Conservation (phyloP, 345 rosid species). For the Linum lewisii region DNA sequence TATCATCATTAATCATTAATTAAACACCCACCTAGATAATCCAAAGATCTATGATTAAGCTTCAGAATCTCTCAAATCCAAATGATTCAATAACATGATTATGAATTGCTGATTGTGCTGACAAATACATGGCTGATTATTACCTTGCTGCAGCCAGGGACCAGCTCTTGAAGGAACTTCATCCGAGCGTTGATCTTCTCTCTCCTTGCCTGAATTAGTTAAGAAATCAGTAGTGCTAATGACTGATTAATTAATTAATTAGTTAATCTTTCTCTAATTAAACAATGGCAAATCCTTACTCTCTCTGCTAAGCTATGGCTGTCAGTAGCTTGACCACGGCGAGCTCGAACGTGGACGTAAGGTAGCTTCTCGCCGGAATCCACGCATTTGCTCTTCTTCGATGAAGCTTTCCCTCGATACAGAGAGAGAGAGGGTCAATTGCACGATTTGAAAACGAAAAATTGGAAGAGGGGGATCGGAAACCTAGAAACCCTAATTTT, state of each 20-base stretch:
- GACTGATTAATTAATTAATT: constrained; percentile 8
- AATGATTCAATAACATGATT: constrained; percentile 27
- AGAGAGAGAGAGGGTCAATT: neutral
- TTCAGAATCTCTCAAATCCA: constrained; percentile 24
- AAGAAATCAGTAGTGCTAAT: neutral
- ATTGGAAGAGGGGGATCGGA: too few species aligned
- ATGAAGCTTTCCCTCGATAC: constrained; percentile 27
- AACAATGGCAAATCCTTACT: constrained; percentile 23
- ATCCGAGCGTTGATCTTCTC: constrained; percentile 71
- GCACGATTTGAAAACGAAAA: too few species aligned
- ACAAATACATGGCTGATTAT: constrained; percentile 3
- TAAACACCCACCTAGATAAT: constrained; percentile 22
- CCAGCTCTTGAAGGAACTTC: constrained; percentile 76
- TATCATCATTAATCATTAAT: constrained; percentile 10
- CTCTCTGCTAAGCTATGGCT: constrained; percentile 79
- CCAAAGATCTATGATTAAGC: constrained; percentile 23
- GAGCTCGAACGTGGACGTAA: constrained; percentile 69
- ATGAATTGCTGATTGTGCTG: constrained; percentile 7
- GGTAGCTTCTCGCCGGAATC: constrained; percentile 50
- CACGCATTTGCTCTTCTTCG: constrained; percentile 41
- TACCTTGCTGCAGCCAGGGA: constrained; percentile 87
- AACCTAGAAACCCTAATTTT: constrained; percentile 1
- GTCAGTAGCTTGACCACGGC: constrained; percentile 74
- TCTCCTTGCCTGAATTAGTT: constrained; percentile 46
- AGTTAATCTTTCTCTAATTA: neutral